Percentiles rank a stretch among this genome's conserved stretches.
Conservation (phyloP, 73 alveolate species). For the Urostyla sp. region DNA sequence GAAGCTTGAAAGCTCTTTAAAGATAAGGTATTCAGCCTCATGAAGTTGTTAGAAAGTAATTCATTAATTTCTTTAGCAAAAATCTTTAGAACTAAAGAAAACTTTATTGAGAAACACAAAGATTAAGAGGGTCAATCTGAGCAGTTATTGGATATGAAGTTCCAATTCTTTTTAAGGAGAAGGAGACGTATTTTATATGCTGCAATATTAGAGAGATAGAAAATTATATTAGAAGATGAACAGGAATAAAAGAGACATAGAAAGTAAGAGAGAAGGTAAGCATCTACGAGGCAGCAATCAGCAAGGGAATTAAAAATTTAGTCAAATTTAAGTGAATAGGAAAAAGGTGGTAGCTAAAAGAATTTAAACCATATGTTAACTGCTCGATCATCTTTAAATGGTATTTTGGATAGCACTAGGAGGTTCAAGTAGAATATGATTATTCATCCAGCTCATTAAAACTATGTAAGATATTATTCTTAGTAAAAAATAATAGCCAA, state of each 20-base stretch:
- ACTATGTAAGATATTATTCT: neutral
- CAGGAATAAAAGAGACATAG: neutral
- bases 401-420: neutral
- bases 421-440: neutral
- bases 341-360: neutral
- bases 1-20: slow-evolving; percentile 6
- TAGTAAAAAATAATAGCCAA: neutral
- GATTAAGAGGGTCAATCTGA: neutral
- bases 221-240: neutral
- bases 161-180: slow-evolving; percentile 12
- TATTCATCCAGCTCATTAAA: slow-evolving; percentile 1
- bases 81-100: neutral
- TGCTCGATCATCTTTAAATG: neutral
- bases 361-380: neutral
- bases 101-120: neutral
- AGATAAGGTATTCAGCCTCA: neutral
- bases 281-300: neutral
- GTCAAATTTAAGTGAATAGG: neutral
- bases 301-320: neutral
- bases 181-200: neutral
- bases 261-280: neutral
- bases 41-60: neutral
- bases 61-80: neutral
- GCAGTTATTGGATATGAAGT: neutral
- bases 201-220: slow-evolving; percentile 9